These are phyloP conservation scores for Favolaschia claudopus DNA, from an alignment of 768 basidiomycete genomes.

Conservation along the genomic window DNA sequence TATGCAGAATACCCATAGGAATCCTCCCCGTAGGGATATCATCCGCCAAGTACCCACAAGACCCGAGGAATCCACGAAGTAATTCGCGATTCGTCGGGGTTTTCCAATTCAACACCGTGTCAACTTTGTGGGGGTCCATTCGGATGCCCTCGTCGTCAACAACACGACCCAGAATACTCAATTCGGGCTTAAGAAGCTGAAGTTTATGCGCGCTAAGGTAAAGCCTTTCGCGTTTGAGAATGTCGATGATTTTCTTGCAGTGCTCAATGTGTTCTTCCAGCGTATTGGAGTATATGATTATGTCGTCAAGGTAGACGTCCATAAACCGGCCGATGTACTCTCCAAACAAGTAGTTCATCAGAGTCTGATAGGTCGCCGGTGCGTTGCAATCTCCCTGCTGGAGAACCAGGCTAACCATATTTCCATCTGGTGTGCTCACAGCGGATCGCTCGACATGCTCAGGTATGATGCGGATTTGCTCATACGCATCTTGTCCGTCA, in stretches of 20 bases:
- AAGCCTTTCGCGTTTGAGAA: conserved; percentile 32
- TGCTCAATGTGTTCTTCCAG: conserved; percentile 5
- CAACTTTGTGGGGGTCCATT: conserved; percentile 29
- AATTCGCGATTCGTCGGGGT: conserved; percentile 19
- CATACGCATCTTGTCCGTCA: conserved; percentile 40
- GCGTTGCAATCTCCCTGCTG: too few species aligned
- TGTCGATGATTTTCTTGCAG: conserved; percentile 25
- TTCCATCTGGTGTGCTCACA: background rate
- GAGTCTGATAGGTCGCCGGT: too few species aligned
- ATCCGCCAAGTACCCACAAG: conserved; percentile 32
- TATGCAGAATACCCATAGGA: conserved; percentile 36
- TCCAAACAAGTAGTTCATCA: too few species aligned
- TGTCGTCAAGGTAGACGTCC: too few species aligned
- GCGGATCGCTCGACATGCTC: conserved; percentile 31
- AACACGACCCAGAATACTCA: conserved; percentile 38
- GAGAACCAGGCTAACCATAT: too few species aligned
- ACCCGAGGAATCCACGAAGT: conserved; percentile 37
- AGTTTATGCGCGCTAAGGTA: conserved; percentile 39
- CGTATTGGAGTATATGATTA: conserved; percentile 6
- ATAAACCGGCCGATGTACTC: too few species aligned
- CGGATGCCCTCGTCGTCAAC: conserved; percentile 34
- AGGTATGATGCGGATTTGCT: conserved; percentile 36
- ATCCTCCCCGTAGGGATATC: conserved; percentile 31
- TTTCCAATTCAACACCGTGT: conserved; percentile 16
- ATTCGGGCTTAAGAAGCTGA: conserved; percentile 25